These are phyloP conservation scores for Lachancea sp. DNA, from an alignment of 805 yeast genomes.

Conservation along the genomic window DNA sequence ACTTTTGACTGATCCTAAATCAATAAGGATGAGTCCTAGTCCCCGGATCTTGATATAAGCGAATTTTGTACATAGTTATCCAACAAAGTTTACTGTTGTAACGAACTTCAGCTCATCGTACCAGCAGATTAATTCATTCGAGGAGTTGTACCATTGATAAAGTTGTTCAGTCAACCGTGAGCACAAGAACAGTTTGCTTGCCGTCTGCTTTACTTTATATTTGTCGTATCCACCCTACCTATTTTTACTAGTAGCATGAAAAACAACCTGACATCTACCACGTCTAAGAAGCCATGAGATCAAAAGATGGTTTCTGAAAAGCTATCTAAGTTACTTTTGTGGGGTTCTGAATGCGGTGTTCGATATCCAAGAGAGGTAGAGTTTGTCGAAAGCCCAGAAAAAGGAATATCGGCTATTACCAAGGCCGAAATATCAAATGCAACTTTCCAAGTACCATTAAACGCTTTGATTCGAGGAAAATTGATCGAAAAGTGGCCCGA, in stretches of 20 bases:
- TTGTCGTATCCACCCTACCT: neutral
- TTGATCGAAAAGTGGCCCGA: slow-evolving; percentile 24
- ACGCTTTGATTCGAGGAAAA: slow-evolving; percentile 26
- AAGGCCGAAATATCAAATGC: slow-evolving; percentile 22
- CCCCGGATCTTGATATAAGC: no score
- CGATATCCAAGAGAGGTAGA: slow-evolving; percentile 28
- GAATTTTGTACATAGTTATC: no score
- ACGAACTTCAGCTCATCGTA: no score
- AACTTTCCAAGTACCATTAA: slow-evolving; percentile 26
- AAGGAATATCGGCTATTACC: slow-evolving; percentile 36
- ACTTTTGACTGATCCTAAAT: no score
- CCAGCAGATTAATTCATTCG: no score
- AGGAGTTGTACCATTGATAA: no score
- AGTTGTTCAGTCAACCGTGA: no score
- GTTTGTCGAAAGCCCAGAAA: slow-evolving; percentile 30
- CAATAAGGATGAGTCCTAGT: no score
- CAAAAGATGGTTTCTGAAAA: neutral
- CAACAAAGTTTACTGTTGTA: no score
- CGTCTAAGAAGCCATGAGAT: neutral
- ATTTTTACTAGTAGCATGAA: no score
- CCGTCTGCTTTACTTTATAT: no score
- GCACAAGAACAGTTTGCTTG: no score
- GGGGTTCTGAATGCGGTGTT: slow-evolving; percentile 39
- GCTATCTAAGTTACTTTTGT: slow-evolving; percentile 17
- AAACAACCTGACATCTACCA: neutral